These are phyloP conservation scores for Teratosphaeria viscida DNA, from an alignment of 2,329 filamentous ascomycete species.

Conservation along the genomic window DNA sequence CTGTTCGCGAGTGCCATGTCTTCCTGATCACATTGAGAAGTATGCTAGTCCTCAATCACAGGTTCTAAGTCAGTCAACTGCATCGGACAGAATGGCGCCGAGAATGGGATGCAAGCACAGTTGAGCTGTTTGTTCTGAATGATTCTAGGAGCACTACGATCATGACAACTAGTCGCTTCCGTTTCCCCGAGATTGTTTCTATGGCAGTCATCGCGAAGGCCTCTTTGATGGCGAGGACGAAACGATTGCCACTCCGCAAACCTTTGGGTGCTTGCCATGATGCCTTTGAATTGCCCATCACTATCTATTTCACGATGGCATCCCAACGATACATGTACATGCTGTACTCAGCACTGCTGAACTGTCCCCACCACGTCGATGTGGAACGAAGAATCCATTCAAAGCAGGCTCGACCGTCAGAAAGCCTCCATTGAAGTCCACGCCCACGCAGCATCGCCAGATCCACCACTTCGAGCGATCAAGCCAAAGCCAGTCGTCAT, in stretches of 20 bases:
- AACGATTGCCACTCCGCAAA: background rate
- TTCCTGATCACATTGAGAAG: too few species aligned
- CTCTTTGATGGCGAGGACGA: too few species aligned
- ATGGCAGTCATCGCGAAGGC: too few species aligned
- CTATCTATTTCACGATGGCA: background rate
- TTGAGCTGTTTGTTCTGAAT: too few species aligned
- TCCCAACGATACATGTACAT: background rate
- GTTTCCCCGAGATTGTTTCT: too few species aligned
- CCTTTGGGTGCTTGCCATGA: background rate
- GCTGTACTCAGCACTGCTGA: background rate
- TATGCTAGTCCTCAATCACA: too few species aligned
- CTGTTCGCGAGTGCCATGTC: too few species aligned
- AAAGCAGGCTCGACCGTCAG: background rate
- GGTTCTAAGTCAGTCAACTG: too few species aligned
- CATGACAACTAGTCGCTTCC: too few species aligned
- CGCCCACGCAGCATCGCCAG: background rate
- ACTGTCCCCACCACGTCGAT: background rate
- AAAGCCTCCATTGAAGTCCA: background rate
- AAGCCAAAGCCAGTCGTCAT: conserved; percentile 28
- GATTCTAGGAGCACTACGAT: too few species aligned
- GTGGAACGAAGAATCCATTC: background rate
- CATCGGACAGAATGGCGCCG: too few species aligned
- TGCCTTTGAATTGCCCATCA: background rate
- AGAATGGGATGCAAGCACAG: too few species aligned
- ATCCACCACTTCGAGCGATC: background rate